Conservation (phyloP, 2,329 filamentous ascomycete species). For the Ophiocordyceps unilateralis region DNA sequence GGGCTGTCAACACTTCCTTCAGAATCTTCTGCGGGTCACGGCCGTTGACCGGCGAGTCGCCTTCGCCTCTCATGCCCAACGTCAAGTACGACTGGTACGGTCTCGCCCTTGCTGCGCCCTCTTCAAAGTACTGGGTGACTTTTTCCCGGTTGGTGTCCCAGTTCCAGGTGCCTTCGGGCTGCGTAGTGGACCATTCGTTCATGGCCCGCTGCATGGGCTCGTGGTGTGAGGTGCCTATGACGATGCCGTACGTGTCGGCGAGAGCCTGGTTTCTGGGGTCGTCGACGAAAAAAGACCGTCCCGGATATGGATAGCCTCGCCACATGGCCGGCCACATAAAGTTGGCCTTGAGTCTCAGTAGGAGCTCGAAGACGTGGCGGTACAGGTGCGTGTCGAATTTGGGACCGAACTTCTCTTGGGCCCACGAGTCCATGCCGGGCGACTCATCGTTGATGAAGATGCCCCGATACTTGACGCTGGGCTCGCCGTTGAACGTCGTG, state of each 20-base stretch:
- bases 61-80: slow-evolving; percentile 39
- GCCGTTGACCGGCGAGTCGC: slow-evolving; percentile 33
- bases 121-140: slow-evolving; percentile 37
- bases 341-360: slow-evolving; percentile 41
- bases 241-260: slow-evolving; percentile 45
- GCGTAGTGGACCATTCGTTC: slow-evolving; percentile 23
- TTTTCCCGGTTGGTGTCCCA: slow-evolving; percentile 39
- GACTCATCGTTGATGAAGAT: slow-evolving; percentile 42
- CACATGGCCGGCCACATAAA: slow-evolving; percentile 55
- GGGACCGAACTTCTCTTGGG: slow-evolving; percentile 26
- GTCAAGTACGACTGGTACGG: slow-evolving; percentile 42
- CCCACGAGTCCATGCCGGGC: slow-evolving; percentile 33
- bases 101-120: slow-evolving; percentile 36
- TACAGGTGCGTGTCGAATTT: slow-evolving; percentile 42
- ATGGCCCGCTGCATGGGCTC: slow-evolving; percentile 48
- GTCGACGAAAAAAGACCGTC: slow-evolving; percentile 43
- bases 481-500: slow-evolving; percentile 21
- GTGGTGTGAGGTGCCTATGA: slow-evolving; percentile 47
- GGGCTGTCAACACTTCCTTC: slow-evolving; percentile 33
- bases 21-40: slow-evolving; percentile 33
- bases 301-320: slow-evolving; percentile 28
- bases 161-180: slow-evolving; percentile 34
- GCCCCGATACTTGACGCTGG: slow-evolving; percentile 40
- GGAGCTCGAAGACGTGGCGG: slow-evolving; percentile 42
- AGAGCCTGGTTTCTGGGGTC: slow-evolving; percentile 39